Evolutionary conservation across 2,329 filamentous ascomycete genomes (phyloP).

Genomic region (Fonsecaea pugnacius): DNA sequence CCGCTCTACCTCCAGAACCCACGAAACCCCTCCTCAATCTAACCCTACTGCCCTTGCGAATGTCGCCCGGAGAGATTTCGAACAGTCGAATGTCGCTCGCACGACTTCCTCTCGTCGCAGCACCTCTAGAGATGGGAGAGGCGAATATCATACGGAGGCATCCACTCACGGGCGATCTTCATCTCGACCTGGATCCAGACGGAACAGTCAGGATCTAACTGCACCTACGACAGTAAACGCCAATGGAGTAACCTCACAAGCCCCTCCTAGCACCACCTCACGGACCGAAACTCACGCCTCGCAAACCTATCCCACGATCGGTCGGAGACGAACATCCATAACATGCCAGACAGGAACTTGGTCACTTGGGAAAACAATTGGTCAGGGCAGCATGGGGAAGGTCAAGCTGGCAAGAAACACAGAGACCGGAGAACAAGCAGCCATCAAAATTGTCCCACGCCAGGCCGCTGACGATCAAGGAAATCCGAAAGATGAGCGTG

Average conservation of each 20-base stretch:
- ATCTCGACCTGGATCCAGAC: constrained; percentile 48
- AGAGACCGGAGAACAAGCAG: constrained; percentile 91
- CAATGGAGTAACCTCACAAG: constrained; percentile 57
- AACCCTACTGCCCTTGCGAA: constrained; percentile 56
- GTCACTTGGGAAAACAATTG: constrained; percentile 95
- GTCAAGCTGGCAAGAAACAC: constrained; percentile 92
- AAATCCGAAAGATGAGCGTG: constrained; percentile 75
- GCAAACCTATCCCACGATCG: constrained; percentile 47
- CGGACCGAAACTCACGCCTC: constrained; percentile 55
- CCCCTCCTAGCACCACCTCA: constrained; percentile 50
- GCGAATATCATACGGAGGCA: constrained; percentile 60
- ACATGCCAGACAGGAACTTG: constrained; percentile 89
- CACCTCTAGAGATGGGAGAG: constrained; percentile 63
- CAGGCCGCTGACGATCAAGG: constrained; percentile 84
- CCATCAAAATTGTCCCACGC: constrained; percentile 94
- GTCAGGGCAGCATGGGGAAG: constrained; percentile 98
- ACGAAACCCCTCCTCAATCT: constrained; percentile 49
- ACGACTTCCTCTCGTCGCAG: constrained; percentile 63
- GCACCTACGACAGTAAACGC: constrained; percentile 56
- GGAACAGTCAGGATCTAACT: constrained; percentile 51
- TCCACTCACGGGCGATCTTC: constrained; percentile 51
- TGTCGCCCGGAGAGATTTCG: constrained; percentile 71
- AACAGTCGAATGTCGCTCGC: constrained; percentile 69
- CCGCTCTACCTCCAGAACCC: constrained; percentile 46
- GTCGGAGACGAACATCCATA: constrained; percentile 75